Conservation (phyloP, 2,329 filamentous ascomycete genomes). For the Lachnellula cervina region DNA sequence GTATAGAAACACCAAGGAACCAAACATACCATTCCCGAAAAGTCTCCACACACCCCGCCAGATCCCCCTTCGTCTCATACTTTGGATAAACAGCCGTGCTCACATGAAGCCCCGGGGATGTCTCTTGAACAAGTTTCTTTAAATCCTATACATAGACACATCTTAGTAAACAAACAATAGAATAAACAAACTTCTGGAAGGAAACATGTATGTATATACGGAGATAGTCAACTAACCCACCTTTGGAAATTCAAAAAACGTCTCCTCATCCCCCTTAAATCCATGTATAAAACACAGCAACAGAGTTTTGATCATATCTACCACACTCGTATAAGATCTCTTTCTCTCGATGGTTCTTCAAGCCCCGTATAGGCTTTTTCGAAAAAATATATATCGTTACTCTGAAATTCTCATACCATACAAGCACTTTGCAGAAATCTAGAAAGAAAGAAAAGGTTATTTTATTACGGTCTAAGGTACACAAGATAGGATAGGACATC, state of each 20-base stretch:
- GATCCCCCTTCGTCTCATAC: constrained; percentile 68
- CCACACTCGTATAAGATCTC: no score
- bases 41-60: constrained; percentile 47
- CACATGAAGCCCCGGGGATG: constrained; percentile 56
- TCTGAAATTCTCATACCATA: no score
- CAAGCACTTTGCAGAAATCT: no score
- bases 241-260: constrained; percentile 63
- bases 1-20: no score
- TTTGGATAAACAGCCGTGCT: constrained; percentile 62
- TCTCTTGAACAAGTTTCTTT: constrained; percentile 50
- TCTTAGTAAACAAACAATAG: no score
- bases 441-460: no score
- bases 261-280: constrained; percentile 67
- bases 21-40: constrained; percentile 52
- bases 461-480: no score
- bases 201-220: background rate
- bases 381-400: no score
- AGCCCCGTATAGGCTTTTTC: no score
- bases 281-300: constrained; percentile 72
- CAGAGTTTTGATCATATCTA: constrained; percentile 58
- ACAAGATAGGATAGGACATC: no score
- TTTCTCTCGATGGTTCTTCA: no score
- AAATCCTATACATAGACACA: constrained; percentile 42
- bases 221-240: constrained; percentile 32
- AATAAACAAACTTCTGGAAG: no score